These are phyloP conservation scores for Flueggea neowawraea DNA, from an alignment of 441 rosid genomes.

Conservation along the genomic window DNA sequence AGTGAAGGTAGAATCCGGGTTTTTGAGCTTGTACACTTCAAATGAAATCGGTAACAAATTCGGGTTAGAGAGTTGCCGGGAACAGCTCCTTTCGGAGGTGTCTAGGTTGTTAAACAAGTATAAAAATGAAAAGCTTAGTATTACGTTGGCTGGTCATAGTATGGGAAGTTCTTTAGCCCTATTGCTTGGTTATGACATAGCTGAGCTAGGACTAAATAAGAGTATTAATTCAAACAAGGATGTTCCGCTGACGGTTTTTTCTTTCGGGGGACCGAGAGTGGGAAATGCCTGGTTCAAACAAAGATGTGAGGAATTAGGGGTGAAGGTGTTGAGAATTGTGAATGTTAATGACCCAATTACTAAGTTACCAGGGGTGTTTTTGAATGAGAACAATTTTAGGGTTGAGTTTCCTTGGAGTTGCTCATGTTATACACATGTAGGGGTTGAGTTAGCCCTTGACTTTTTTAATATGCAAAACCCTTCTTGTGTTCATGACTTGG, in stretches of 20 bases:
- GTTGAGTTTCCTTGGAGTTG: conserved; percentile 84
- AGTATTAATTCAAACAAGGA: conserved; percentile 27
- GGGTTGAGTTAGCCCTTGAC: conserved; percentile 70
- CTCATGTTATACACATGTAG: conserved; percentile 89
- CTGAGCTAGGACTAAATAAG: conserved; percentile 65
- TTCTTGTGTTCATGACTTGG: conserved; percentile 84
- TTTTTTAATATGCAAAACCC: conserved; percentile 85
- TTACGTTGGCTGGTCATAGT: conserved; percentile 77
- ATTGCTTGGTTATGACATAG: conserved; percentile 63
- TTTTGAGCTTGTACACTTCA: conserved; percentile 72
- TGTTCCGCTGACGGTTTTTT: conserved; percentile 65
- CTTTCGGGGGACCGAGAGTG: conserved; percentile 85
- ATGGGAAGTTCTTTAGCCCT: conserved; percentile 63
- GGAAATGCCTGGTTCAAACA: conserved; percentile 58
- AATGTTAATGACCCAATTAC: conserved; percentile 79
- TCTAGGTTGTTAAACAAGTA: conserved; percentile 48
- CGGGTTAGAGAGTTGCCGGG: conserved; percentile 27
- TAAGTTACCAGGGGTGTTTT: conserved; percentile 69
- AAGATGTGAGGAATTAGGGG: conserved; percentile 64
- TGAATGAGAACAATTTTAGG: conserved; percentile 67
- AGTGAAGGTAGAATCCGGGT: conserved; percentile 79
- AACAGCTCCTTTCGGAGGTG: conserved; percentile 61
- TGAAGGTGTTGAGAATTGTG: conserved; percentile 61
- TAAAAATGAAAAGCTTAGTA: conserved; percentile 61
- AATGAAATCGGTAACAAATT: conserved; percentile 49